phyloP scores from a whole-genome alignment of 352 stramenopile species.

The Pythium myriotylum region DNA sequence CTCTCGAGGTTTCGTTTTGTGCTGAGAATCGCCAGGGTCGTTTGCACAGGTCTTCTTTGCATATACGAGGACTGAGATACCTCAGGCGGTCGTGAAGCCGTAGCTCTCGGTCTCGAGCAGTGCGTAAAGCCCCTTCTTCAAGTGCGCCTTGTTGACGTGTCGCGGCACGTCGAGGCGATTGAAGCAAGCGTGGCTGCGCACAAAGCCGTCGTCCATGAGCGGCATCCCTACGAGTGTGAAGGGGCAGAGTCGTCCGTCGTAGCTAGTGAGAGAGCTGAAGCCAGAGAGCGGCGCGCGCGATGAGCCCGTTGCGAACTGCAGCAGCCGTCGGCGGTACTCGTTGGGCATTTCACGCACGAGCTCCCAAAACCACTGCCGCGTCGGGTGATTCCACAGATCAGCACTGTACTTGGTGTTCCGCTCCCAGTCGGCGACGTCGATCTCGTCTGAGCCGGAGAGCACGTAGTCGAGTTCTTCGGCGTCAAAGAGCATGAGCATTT shows the following conservation, averaged over 20 bases:
- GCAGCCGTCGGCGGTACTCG: conserved; percentile 69
- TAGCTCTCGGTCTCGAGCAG: conserved; percentile 56
- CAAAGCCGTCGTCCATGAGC: conserved; percentile 28
- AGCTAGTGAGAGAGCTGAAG: conserved; percentile 76
- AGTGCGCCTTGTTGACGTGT: conserved; percentile 87
- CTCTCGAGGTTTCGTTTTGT: too few species aligned
- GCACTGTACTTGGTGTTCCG: conserved; percentile 73
- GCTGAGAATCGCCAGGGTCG: too few species aligned
- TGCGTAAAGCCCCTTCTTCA: conserved; percentile 49
- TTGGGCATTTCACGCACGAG: conserved; percentile 90
- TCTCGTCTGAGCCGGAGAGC: conserved; percentile 94
- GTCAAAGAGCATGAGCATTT: conserved; percentile 96
- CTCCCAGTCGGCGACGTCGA: conserved; percentile 97
- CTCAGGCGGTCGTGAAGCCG: conserved; percentile 58
- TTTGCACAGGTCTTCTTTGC: too few species aligned
- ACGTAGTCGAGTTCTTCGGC: conserved; percentile 97
- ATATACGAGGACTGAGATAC: too few species aligned
- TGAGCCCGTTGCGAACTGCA: conserved; percentile 84
- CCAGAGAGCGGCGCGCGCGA: conserved; percentile 75
- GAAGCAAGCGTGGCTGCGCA: conserved; percentile 64
- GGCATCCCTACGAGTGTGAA: conserved; percentile 73
- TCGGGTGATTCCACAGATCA: conserved; percentile 44
- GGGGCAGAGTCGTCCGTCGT: conserved; percentile 73
- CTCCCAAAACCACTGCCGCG: conserved; percentile 95
- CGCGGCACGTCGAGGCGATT: conserved; percentile 93